Percentiles rank a stretch among this genome's conserved stretches.
Evolutionary conservation across 2,329 filamentous ascomycete species (phyloP).

Genomic region (Ophiostoma novo-ulmi): DNA sequence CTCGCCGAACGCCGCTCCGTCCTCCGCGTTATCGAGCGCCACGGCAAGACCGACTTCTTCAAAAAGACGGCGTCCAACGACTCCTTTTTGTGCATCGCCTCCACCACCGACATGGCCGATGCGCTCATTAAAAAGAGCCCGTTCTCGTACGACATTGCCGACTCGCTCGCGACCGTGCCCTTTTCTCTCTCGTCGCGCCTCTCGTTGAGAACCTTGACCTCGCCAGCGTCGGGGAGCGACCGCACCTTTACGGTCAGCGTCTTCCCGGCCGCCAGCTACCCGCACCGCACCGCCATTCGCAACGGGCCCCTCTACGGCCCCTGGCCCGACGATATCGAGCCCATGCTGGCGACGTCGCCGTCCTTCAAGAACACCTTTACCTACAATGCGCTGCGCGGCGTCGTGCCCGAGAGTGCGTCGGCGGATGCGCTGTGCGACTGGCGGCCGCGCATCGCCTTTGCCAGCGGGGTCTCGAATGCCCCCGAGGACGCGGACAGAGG

Average conservation of each 20-base stretch:
- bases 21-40: conserved; percentile 46
- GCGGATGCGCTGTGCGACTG: conserved; percentile 43
- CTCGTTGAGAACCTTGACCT: conserved; percentile 14
- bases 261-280: conserved; percentile 38
- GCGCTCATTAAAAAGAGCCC: conserved; percentile 44
- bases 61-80: conserved; percentile 44
- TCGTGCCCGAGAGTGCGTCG: conserved; percentile 39
- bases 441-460: conserved; percentile 31
- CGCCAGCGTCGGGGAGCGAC: conserved; percentile 21
- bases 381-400: conserved; percentile 36
- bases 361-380: conserved; percentile 35
- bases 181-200: conserved; percentile 9
- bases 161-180: conserved; percentile 28
- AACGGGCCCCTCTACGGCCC: conserved; percentile 37
- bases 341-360: conserved; percentile 14
- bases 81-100: conserved; percentile 48
- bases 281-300: conserved; percentile 38
- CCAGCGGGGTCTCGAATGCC: not conserved
- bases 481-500: not conserved
- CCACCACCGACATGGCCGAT: conserved; percentile 37
- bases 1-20: conserved; percentile 53
- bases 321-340: conserved; percentile 37
- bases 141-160: conserved; percentile 40
- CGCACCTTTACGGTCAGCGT: conserved; percentile 40
- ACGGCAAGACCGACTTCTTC: conserved; percentile 48